Evolutionary conservation across 208 protist genomes (phyloP).

Genomic region (Trypanosoma congolense): DNA sequence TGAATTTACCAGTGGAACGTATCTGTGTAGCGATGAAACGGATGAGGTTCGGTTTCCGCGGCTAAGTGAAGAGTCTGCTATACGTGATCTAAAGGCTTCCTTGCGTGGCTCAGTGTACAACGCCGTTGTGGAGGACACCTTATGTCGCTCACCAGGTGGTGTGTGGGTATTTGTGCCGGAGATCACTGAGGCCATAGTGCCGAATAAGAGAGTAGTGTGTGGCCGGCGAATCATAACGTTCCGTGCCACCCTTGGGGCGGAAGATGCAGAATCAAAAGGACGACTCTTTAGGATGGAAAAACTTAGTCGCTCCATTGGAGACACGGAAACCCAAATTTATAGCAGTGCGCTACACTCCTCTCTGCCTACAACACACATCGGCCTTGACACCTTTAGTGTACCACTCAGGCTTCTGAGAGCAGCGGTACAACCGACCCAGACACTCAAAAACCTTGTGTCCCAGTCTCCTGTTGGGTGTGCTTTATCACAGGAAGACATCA

Average conservation of each 20-base stretch:
- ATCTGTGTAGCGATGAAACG: slow-evolving; percentile 27
- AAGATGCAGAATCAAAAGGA: neutral
- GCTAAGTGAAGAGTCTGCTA: slow-evolving; percentile 1
- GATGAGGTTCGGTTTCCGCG: slow-evolving; percentile 13
- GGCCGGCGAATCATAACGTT: slow-evolving; percentile 20
- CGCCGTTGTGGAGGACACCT: slow-evolving; percentile 16
- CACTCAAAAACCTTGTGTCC: slow-evolving; percentile 56
- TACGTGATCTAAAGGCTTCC: slow-evolving; percentile 1
- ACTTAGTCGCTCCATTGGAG: slow-evolving; percentile 16
- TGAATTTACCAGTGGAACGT: slow-evolving; percentile 36
- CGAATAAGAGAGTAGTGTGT: neutral
- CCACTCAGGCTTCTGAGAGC: slow-evolving; percentile 45
- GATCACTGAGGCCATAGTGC: neutral
- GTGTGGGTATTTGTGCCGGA: slow-evolving; percentile 27
- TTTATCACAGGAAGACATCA: slow-evolving; percentile 49
- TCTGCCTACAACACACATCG: neutral
- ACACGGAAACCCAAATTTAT: slow-evolving; percentile 13
- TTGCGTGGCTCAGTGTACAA: slow-evolving; percentile 16
- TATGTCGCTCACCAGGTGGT: slow-evolving; percentile 9
- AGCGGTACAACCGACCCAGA: slow-evolving; percentile 39
- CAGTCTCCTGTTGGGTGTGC: slow-evolving; percentile 46
- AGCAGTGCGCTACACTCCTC: neutral
- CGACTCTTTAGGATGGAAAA: slow-evolving; percentile 13
- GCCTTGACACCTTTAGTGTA: slow-evolving; percentile 6
- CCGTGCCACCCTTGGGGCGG: slow-evolving; percentile 3